Evolutionary conservation across 1,284 basidiomycete genomes (phyloP).

Genomic region (Moesziomyces sp.): DNA sequence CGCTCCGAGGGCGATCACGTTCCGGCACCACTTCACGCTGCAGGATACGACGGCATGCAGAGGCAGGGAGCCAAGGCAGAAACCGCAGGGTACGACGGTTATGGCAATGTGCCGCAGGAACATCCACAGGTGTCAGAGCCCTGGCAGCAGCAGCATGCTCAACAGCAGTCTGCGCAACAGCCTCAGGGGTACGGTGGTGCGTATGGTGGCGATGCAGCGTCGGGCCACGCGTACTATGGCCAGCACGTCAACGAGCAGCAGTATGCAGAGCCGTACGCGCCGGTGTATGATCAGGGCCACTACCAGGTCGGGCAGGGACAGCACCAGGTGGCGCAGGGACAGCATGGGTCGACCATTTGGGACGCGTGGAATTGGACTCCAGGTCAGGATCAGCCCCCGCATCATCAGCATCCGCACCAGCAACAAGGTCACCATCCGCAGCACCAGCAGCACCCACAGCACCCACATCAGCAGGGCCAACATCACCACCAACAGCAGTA

Average conservation of each 20-base stretch:
- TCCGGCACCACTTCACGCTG: neutral
- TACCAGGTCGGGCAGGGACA: neutral
- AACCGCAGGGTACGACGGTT: neutral
- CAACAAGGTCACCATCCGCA: conserved; percentile 2
- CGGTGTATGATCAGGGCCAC: neutral
- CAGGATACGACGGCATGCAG: conserved; percentile 5
- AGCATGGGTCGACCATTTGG: conserved; percentile 7
- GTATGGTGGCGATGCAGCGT: neutral
- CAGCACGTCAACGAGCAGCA: conserved; percentile 7
- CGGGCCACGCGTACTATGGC: neutral
- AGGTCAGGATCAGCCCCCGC: conserved; percentile 5
- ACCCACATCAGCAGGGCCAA: conserved; percentile 9
- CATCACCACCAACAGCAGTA: neutral
- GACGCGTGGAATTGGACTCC: conserved; percentile 28
- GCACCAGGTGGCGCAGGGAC: neutral
- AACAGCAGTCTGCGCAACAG: neutral
- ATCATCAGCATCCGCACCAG: conserved; percentile 5
- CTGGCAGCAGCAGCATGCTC: conserved; percentile 6
- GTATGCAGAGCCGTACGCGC: neutral
- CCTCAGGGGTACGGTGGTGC: neutral
- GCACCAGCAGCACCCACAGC: conserved; percentile 1
- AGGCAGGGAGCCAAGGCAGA: neutral
- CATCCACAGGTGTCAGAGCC: neutral
- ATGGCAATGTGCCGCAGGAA: conserved; percentile 1
- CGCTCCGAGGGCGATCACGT: neutral